Base-by-base conservation (phyloP, 2,329 filamentous ascomycete genomes). In the Colletotrichum navitas region DNA sequence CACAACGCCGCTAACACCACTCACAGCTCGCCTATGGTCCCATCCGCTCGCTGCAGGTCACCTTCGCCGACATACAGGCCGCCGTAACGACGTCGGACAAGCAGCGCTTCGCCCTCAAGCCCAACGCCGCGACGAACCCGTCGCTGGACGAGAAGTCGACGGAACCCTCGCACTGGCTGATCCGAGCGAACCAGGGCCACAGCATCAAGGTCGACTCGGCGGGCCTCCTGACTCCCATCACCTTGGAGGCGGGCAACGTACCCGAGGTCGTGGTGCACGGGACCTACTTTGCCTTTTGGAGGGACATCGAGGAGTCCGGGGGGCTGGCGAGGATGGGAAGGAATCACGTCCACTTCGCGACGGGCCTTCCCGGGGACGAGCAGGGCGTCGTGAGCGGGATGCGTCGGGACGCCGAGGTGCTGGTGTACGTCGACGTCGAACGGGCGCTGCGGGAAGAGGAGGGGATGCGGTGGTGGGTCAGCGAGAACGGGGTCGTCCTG, bases 171-270 rank as follows among this genome's bases (percentile, higher is more conserved):
- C 86, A 92, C 80, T 98, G 91, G 84, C 86, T 97, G 41, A 98
- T 99, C 82, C 94, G 96, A 77, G 96, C 96, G 36, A 97, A 97
- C 78, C 96, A 98, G 83, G 96, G 96, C 66, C 96, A 98, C 84
- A 94, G 90, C 76, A 93, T 99, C 78, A 90, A 90, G 77, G 83
- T 91, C 45, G 91, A 93, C 36, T 90, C 90, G n/a, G 89, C 91
- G 58, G 88, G 88, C 0, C 87, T 97, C 2, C 88, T 97, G 3
- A 87, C 85, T 26, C 90, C 91, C 8, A 85, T 98, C 68, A 91
- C 89, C 1, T 78, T 89, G 0, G 86, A 87, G 43, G 82, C 79
- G 8, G 86, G 77, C 32, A 89, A 89, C 73, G 76, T 95, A 1
- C 94, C 94, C 0, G 78, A 85, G 0, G 85, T 87, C 0, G 93